Conservation (phyloP, 1,139 yeast species). For the Candida glucosophila region DNA sequence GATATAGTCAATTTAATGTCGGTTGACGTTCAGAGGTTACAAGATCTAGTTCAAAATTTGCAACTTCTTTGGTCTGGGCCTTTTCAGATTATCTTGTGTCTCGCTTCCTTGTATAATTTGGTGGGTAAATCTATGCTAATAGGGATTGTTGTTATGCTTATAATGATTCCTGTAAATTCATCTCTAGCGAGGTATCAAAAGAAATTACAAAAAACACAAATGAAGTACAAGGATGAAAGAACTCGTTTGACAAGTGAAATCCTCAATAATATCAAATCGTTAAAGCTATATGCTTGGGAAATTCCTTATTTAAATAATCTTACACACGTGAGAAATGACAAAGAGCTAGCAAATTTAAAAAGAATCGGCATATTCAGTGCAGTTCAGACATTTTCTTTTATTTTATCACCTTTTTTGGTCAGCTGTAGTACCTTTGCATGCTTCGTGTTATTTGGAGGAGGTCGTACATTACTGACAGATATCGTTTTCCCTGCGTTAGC, state of each 20-base stretch:
- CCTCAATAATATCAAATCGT: conserved; percentile 81
- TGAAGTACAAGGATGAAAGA: conserved; percentile 39
- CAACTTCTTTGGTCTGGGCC: conserved; percentile 96
- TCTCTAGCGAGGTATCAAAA: conserved; percentile 67
- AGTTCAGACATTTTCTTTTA: conserved; percentile 68
- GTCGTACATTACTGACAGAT: conserved; percentile 74
- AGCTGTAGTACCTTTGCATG: conserved; percentile 87
- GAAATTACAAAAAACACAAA: conserved; percentile 54
- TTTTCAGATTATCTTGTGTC: conserved; percentile 77
- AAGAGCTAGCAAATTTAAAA: conserved; percentile 72
- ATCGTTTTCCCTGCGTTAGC: conserved; percentile 93
- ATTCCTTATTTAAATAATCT: conserved; percentile 68
- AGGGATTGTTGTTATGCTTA: conserved; percentile 75
- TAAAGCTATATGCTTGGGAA: conserved; percentile 95
- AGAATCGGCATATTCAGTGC: conserved; percentile 76
- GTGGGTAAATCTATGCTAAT: conserved; percentile 96
- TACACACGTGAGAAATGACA: conserved; percentile 76
- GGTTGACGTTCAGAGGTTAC: conserved; percentile 90
- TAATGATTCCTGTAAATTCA: conserved; percentile 84
- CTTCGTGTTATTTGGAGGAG: conserved; percentile 55
- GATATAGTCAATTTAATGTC: conserved; percentile 96
- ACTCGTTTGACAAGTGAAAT: conserved; percentile 71
- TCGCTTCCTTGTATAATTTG: conserved; percentile 63
- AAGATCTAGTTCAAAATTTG: conserved; percentile 80
- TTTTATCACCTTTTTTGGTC: conserved; percentile 83